phyloP scores from a whole-genome alignment of 1,139 yeast genomes.

The Suhomyces terraborum region DNA sequence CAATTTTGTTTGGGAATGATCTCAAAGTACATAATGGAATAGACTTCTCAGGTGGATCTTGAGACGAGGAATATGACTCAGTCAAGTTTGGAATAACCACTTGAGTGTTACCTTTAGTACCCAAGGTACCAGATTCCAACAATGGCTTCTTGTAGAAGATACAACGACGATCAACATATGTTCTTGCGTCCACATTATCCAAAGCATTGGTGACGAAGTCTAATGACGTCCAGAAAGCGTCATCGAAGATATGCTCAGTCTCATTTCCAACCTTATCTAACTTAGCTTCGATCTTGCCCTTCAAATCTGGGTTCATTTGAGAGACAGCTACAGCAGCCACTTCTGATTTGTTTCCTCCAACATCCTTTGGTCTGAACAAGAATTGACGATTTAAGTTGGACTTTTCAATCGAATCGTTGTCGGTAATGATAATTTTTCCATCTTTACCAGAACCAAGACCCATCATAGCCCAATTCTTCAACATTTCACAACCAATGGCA shows the following conservation, averaged over 20 bases:
- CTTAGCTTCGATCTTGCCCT: conserved; percentile 72
- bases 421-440: conserved; percentile 85
- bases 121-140: conserved; percentile 94
- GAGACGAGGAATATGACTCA: conserved; percentile 93
- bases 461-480: conserved; percentile 97
- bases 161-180: conserved; percentile 96
- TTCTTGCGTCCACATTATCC: conserved; percentile 96
- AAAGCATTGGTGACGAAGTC: conserved; percentile 94
- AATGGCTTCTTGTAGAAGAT: conserved; percentile 89
- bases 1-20: conserved; percentile 96
- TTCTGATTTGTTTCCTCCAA: conserved; percentile 87
- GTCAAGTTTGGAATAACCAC: conserved; percentile 91
- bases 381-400: conserved; percentile 96
- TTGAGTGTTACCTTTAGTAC: conserved; percentile 98
- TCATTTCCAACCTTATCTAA: conserved; percentile 92
- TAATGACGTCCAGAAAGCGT: conserved; percentile 79
- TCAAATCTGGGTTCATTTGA: conserved; percentile 81
- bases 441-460: conserved; percentile 91
- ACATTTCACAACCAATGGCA: conserved; percentile 99
- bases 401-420: conserved; percentile 93
- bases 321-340: conserved; percentile 86
- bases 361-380: conserved; percentile 90
- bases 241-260: conserved; percentile 84
- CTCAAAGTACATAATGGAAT: conserved; percentile 96
- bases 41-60: conserved; percentile 97